A percentile compares a stretch with the other conserved stretches of the same genome.
These are phyloP conservation scores for Sporobolus alterniflorus DNA, from an alignment of 202 grass and related monocot genomes.

Conservation along the genomic window DNA sequence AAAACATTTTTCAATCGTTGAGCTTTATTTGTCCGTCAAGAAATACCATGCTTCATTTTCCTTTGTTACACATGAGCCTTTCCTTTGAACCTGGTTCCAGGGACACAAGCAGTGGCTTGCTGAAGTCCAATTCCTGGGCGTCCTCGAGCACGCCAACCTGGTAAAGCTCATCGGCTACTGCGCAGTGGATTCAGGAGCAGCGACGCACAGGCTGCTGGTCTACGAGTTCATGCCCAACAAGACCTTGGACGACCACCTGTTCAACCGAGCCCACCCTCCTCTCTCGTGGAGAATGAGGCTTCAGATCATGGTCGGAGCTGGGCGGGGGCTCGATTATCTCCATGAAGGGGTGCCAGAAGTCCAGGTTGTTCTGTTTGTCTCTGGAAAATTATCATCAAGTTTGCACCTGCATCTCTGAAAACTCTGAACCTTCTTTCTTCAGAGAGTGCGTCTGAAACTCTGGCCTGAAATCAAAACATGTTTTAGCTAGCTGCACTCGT, in stretches of 20 bases:
- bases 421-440: constrained; percentile 1
- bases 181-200: constrained; percentile 58
- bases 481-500: no score
- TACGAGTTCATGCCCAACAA: constrained; percentile 97
- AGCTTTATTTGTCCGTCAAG: not conserved
- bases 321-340: constrained; percentile 78
- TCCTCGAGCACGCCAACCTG: constrained; percentile 89
- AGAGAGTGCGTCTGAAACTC: not conserved
- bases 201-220: constrained; percentile 65
- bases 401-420: not conserved
- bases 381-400: not conserved
- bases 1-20: not conserved
- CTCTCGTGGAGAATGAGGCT: constrained; percentile 80
- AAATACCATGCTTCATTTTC: not conserved
- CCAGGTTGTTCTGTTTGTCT: constrained; percentile 49
- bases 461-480: no score
- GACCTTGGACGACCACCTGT: constrained; percentile 86
- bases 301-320: constrained; percentile 79
- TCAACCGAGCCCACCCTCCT: constrained; percentile 66
- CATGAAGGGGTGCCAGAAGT: constrained; percentile 77
- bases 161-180: constrained; percentile 97
- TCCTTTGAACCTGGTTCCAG: constrained; percentile 29
- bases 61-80: not conserved
- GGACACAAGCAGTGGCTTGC: constrained; percentile 94
- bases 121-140: constrained; percentile 86